A percentile compares a stretch with the other conserved stretches of the same genome.
Conservation (phyloP, 2,329 filamentous ascomycete species). For the Apiospora koreana region DNA sequence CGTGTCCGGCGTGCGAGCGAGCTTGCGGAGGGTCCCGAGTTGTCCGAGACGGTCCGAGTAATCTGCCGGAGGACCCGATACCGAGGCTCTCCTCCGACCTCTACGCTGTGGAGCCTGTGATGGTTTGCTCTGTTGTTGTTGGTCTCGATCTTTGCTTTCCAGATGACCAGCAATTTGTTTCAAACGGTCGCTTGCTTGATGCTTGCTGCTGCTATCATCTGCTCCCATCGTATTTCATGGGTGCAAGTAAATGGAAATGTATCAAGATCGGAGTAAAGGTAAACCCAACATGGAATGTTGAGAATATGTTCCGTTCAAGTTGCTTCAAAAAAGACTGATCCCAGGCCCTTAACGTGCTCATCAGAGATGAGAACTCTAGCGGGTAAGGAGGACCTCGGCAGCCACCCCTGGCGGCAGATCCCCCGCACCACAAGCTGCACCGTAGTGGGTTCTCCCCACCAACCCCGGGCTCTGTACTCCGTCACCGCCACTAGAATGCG, state of each 20-base stretch:
- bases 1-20: conserved; percentile 56
- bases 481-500: not conserved
- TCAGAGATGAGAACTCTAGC: not conserved
- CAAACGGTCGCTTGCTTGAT: conserved; percentile 43
- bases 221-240: not conserved
- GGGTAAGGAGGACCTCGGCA: not conserved
- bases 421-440: not conserved
- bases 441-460: not conserved
- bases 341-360: not conserved
- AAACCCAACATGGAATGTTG: not conserved
- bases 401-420: not conserved
- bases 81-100: not conserved
- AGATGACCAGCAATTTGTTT: conserved; percentile 49
- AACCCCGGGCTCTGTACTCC: not conserved
- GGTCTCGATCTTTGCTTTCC: conserved; percentile 2
- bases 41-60: conserved; percentile 63
- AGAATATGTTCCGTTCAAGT: not conserved
- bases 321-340: not conserved
- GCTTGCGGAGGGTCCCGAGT: conserved; percentile 49
- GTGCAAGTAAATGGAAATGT: not conserved
- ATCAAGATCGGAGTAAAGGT: not conserved
- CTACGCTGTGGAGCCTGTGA: not conserved
- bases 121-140: no score
- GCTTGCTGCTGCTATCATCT: not conserved
- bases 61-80: conserved; percentile 50